phyloP scores from a whole-genome alignment of 495 filamentous ascomycete genomes.

The Xylaria scruposa region DNA sequence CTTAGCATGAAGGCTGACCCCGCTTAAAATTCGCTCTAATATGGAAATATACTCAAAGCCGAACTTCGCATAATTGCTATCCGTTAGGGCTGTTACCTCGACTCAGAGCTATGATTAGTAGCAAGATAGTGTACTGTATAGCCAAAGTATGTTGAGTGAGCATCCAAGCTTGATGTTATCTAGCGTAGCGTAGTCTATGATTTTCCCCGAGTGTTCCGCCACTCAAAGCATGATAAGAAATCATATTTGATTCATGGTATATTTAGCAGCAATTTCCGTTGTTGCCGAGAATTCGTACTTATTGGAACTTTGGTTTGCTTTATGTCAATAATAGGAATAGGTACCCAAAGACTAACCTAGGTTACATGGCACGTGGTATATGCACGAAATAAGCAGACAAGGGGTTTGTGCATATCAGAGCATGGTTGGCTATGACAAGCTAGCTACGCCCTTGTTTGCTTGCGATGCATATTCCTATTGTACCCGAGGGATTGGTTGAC shows the following conservation, averaged over 20 bases:
- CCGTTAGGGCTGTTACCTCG: not conserved
- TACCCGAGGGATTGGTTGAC: slow-evolving; percentile 15
- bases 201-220: not conserved
- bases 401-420: not conserved
- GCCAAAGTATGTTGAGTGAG: not conserved
- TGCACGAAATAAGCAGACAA: slow-evolving; percentile 13
- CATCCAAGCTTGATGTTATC: not conserved
- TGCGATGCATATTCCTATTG: not conserved
- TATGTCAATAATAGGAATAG: slow-evolving; percentile 1
- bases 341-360: not conserved
- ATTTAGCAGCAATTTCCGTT: not conserved
- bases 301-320: not conserved
- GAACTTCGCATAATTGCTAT: not conserved
- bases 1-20: not conserved
- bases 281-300: not conserved
- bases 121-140: not conserved
- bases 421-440: slow-evolving; percentile 2
- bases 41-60: not conserved
- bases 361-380: slow-evolving; percentile 12
- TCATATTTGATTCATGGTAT: not conserved
- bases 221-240: not conserved
- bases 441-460: not conserved
- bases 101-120: slow-evolving; percentile 4
- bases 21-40: not conserved
- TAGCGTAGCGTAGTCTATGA: not conserved